phyloP scores from a whole-genome alignment of 805 yeast genomes.

The Ogataea saltuana region DNA sequence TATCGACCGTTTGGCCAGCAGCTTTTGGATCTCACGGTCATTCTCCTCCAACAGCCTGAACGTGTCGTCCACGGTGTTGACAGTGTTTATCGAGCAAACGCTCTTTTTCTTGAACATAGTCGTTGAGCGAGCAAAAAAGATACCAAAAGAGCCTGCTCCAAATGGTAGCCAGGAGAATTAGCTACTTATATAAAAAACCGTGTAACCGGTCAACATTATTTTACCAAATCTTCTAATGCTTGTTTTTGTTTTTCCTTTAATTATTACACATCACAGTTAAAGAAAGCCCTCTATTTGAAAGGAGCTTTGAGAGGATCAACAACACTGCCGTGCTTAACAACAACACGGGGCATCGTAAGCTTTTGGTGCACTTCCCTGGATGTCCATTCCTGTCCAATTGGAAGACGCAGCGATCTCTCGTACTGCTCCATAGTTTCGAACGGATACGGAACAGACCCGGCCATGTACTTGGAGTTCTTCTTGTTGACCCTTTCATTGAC shows the following conservation, averaged over 20 bases:
- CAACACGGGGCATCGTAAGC: conserved; percentile 83
- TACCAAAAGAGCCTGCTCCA: too few relatives aligned
- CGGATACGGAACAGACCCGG: conserved; percentile 92
- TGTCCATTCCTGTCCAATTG: conserved; percentile 97
- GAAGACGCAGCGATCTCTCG: conserved; percentile 90
- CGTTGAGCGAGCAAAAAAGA: too few relatives aligned
- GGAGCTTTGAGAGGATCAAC: conserved; percentile 91
- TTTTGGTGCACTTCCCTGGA: conserved; percentile 83
- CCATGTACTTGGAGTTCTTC: conserved; percentile 81
- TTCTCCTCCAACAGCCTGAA: conserved; percentile 13
- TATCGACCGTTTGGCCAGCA: conserved; percentile 10
- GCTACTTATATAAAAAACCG: not conserved
- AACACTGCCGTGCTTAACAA: conserved; percentile 83
- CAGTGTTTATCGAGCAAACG: conserved; percentile 14
- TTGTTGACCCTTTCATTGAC: conserved; percentile 86
- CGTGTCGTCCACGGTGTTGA: conserved; percentile 14
- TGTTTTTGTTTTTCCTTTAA: conserved; percentile 4
- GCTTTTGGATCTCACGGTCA: conserved; percentile 7
- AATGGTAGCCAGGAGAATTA: too few relatives aligned
- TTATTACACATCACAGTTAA: conserved; percentile 5
- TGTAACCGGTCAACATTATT: not conserved
- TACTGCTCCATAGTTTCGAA: conserved; percentile 92
- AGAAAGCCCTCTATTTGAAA: conserved; percentile 42
- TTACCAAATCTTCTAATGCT: not conserved
- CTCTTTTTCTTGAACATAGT: conserved; percentile 13